Evolutionary conservation across 2,329 filamentous ascomycete genomes (phyloP).

Genomic region (Diaporthe capsici): DNA sequence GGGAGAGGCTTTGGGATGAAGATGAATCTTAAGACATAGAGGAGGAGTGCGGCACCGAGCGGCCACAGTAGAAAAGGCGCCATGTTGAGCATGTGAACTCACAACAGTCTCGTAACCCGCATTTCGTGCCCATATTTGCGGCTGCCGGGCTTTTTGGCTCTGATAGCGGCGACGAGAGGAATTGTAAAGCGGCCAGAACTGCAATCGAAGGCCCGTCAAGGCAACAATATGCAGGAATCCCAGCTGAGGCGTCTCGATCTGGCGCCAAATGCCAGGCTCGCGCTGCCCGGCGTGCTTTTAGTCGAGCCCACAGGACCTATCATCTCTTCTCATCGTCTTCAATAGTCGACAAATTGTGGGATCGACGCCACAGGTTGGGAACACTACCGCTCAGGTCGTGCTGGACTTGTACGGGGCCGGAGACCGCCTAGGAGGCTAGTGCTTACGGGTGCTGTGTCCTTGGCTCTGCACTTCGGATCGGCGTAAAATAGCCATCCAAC

Average conservation of each 20-base stretch:
- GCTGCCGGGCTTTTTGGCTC: neutral
- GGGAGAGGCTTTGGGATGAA: constrained; percentile 15
- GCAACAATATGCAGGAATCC: neutral
- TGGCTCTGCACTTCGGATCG: neutral
- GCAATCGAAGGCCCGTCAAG: neutral
- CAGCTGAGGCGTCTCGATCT: neutral
- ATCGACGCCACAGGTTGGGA: neutral
- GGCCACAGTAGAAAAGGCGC: neutral
- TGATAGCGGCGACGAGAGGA: neutral
- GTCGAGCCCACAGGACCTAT: neutral
- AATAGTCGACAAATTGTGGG: neutral
- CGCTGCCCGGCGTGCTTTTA: neutral
- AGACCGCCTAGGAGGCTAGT: neutral
- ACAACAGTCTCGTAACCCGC: neutral
- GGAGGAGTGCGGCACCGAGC: neutral
- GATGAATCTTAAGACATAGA: neutral
- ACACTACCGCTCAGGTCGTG: neutral
- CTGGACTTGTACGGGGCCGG: neutral
- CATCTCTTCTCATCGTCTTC: neutral
- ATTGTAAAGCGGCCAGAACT: neutral
- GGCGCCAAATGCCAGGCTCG: neutral
- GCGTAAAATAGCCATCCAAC: neutral
- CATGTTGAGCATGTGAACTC: neutral
- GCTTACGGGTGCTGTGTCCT: neutral
- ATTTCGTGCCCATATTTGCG: neutral